phyloP scores from a whole-genome alignment of 352 stramenopile species.

The Phytophthora brassicae region DNA sequence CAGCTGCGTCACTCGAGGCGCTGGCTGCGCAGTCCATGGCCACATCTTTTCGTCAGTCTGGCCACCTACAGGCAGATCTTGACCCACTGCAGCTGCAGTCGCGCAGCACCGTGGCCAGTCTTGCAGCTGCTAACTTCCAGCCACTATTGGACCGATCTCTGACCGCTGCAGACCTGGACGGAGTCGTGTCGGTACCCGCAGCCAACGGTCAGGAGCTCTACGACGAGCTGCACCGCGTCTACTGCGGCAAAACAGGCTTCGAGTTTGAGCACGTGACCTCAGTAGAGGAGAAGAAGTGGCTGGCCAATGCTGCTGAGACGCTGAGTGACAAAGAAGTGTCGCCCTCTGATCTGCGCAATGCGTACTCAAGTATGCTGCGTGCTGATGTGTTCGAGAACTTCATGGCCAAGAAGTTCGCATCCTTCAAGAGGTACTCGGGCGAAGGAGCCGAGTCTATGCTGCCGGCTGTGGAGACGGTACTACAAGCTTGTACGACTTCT shows the following conservation, averaged over 20 bases:
- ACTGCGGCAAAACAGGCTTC: conserved; percentile 81
- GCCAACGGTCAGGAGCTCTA: conserved; percentile 54
- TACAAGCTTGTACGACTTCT: conserved; percentile 50
- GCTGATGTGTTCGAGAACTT: conserved; percentile 87
- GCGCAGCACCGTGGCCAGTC: conserved; percentile 31
- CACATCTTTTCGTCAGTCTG: conserved; percentile 69
- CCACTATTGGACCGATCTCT: conserved; percentile 43
- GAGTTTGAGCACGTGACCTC: conserved; percentile 80
- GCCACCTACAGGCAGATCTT: conserved; percentile 73
- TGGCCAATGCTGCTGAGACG: conserved; percentile 57
- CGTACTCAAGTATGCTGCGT: conserved; percentile 77
- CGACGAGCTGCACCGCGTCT: conserved; percentile 56
- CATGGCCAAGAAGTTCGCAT: conserved; percentile 84
- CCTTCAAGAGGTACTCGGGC: conserved; percentile 87
- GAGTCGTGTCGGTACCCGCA: conserved; percentile 26
- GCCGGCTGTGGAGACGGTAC: conserved; percentile 66
- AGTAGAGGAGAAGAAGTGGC: conserved; percentile 65
- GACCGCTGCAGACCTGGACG: conserved; percentile 19
- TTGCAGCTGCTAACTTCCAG: conserved; percentile 50
- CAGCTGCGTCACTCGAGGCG: conserved; percentile 53
- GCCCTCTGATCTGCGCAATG: conserved; percentile 74
- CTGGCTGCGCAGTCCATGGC: conserved; percentile 72
- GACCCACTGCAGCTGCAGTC: conserved; percentile 61
- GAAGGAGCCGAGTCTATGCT: conserved; percentile 86
- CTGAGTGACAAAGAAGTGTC: conserved; percentile 40